These are phyloP conservation scores for Sarocladiaceae sp. DNA, from an alignment of 2,329 filamentous ascomycete species.

Conservation along the genomic window DNA sequence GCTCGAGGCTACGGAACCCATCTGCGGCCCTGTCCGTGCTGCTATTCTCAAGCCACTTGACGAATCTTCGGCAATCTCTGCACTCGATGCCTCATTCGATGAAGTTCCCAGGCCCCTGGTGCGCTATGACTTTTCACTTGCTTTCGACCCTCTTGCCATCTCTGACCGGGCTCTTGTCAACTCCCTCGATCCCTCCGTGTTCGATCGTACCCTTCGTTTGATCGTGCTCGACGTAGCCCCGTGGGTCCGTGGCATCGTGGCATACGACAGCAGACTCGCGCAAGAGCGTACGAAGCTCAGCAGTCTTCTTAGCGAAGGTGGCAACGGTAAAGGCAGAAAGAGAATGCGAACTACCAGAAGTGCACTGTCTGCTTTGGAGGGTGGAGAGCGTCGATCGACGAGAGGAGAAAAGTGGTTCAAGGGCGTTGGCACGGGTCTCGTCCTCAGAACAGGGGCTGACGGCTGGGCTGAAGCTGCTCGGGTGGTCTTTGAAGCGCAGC, in stretches of 20 bases:
- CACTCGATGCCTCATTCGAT: slow-evolving; percentile 32
- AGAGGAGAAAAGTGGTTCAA: slow-evolving; percentile 69
- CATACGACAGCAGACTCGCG: slow-evolving; percentile 66
- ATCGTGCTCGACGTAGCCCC: slow-evolving; percentile 78
- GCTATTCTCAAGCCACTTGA: slow-evolving; percentile 16
- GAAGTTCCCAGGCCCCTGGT: slow-evolving; percentile 24
- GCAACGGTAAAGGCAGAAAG: slow-evolving; percentile 39
- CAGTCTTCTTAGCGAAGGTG: slow-evolving; percentile 55
- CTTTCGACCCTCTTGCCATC: slow-evolving; percentile 55
- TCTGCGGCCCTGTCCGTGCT: slow-evolving; percentile 1
- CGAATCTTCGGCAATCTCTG: slow-evolving; percentile 24
- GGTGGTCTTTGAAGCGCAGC: slow-evolving; percentile 15
- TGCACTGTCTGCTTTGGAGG: slow-evolving; percentile 71
- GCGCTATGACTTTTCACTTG: slow-evolving; percentile 48
- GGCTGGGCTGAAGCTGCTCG: slow-evolving; percentile 28
- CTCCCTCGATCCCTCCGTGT: slow-evolving; percentile 61
- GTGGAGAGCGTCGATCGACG: slow-evolving; percentile 59
- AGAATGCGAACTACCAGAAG: slow-evolving; percentile 65
- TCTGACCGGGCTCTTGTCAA: slow-evolving; percentile 34
- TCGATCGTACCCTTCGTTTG: slow-evolving; percentile 63
- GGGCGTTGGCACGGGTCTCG: slow-evolving; percentile 50
- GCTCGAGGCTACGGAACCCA: slow-evolving; percentile 3
- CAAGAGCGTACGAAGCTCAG: slow-evolving; percentile 58
- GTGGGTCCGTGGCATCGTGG: slow-evolving; percentile 79
- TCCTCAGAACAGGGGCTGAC: slow-evolving; percentile 57